A percentile compares a stretch with the other conserved stretches of the same genome.
phyloP scores from a whole-genome alignment of 2,329 filamentous ascomycete species.

The Colletotrichum sp. region DNA sequence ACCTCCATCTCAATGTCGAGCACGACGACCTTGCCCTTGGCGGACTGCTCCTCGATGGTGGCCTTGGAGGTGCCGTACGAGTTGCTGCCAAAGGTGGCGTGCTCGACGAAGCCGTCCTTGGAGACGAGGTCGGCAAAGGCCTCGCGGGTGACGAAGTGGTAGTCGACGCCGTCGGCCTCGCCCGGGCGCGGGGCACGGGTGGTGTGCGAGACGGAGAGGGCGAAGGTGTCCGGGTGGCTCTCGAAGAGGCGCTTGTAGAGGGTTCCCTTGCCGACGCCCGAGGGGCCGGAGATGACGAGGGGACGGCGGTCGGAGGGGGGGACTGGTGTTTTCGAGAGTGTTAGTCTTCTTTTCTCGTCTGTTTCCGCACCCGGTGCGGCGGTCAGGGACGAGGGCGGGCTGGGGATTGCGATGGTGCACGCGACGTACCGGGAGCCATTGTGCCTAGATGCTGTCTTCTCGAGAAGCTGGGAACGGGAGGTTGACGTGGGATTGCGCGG shows the following conservation, averaged over 20 bases:
- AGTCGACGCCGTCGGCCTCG: slow-evolving; percentile 79
- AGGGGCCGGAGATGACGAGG: slow-evolving; percentile 81
- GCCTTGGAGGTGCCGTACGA: slow-evolving; percentile 84
- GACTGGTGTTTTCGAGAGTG: slow-evolving; percentile 19
- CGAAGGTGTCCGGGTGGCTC: slow-evolving; percentile 53
- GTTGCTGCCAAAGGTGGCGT: slow-evolving; percentile 84
- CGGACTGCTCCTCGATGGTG: slow-evolving; percentile 77
- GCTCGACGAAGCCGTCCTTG: slow-evolving; percentile 81
- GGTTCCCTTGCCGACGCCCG: slow-evolving; percentile 82
- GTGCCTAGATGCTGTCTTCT: slow-evolving; percentile 24
- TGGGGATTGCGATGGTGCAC: neutral
- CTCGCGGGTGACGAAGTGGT: slow-evolving; percentile 75
- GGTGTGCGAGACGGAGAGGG: slow-evolving; percentile 73
- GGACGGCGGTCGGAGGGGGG: slow-evolving; percentile 61
- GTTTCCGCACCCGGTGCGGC: neutral
- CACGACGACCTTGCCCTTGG: slow-evolving; percentile 76
- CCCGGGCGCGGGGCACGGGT: slow-evolving; percentile 78
- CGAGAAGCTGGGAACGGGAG: neutral
- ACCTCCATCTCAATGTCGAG: slow-evolving; percentile 98
- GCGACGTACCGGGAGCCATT: slow-evolving; percentile 35
- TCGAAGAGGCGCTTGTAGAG: slow-evolving; percentile 76
- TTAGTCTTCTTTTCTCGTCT: neutral
- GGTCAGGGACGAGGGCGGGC: neutral
- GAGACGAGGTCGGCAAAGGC: slow-evolving; percentile 72
- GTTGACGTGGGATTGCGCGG: slow-evolving; percentile 9